Evolutionary conservation across 352 stramenopile species (phyloP), one percentile per base, ranked within the genome.

Genomic region (Globisporangium megalacanthum): DNA sequence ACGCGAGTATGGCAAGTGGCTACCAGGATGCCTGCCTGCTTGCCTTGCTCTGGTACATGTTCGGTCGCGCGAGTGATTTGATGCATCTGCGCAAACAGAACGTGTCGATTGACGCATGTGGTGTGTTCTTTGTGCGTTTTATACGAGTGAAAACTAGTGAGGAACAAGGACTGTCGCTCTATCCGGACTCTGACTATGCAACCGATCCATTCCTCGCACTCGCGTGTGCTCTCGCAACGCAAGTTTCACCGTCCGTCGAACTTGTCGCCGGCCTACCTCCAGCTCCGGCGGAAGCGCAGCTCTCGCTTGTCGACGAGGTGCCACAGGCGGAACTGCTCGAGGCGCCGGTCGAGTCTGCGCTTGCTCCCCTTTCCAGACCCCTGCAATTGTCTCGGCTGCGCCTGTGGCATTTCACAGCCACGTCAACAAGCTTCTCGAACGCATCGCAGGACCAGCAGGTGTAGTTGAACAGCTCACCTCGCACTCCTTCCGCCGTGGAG

Each of bases 361-460:
- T n/a, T n/a, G n/a, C n/a, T n/a, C n/a, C n/a, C n/a, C n/a, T n/a
- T n/a, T n/a, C n/a, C n/a, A 6, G 2, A 4, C 14, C 22, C 7
- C 22, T 11, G n/a, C 47, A n/a, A n/a, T n/a, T 15, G 7, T 13
- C 25, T 6, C 47, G 9, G 29, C 25, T 22, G 25, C 22, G 22
- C 25, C 47, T 5, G 13, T 49, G n/a, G 29, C 29, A 10, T 59
- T 67, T 9, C 67, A 72, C 48, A 36, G 35, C 10, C 50, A 68
- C 42, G 56, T 68, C 14, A 73, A 73, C 17, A 46, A 58, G 0
- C 10, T 68, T 2, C 65, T 73, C 4, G 57, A 56, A 10, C 55
- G 58, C 6, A 25, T 76, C 4, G 10, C 22, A 0, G 4, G 0
- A 0, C 31, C 29, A 0, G 54, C 54, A 20, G 61, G 52, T 3